These are phyloP conservation scores for Ustilago sp. DNA, from an alignment of 1,284 basidiomycete species.

Conservation along the genomic window DNA sequence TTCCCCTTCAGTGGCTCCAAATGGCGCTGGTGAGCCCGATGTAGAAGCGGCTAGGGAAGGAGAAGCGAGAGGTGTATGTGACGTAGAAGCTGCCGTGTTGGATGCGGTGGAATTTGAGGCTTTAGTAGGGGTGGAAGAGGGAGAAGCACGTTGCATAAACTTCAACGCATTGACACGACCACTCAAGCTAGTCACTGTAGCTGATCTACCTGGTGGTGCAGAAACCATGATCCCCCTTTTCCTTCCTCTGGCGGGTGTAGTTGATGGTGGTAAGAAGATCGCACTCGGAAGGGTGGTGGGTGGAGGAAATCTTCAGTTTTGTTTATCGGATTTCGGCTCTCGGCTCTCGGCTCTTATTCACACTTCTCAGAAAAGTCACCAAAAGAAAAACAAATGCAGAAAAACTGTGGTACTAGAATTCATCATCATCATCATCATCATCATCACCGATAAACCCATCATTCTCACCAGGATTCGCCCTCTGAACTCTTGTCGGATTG, in stretches of 20 bases:
- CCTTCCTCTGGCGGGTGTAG: not conserved
- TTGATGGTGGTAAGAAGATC: conserved; percentile 5
- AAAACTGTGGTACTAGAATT: conserved; percentile 11
- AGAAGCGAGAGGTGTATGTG: conserved; percentile 5
- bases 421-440: conserved; percentile 1
- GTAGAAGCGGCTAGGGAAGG: conserved; percentile 1
- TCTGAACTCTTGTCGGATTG: conserved; percentile 35
- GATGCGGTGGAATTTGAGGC: not conserved
- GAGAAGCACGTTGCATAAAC: conserved; percentile 51
- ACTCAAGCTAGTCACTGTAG: conserved; percentile 46
- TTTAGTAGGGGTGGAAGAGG: conserved; percentile 9
- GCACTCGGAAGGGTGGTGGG: not conserved
- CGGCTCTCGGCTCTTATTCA: not conserved
- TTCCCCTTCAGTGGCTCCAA: not conserved
- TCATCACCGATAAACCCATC: conserved; percentile 37
- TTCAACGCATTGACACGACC: conserved; percentile 52
- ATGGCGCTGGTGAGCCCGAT: conserved; percentile 12
- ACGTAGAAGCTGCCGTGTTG: conserved; percentile 3
- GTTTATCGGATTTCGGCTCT: not conserved
- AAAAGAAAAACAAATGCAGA: not conserved
- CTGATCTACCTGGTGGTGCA: conserved; percentile 41
- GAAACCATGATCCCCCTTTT: conserved; percentile 18
- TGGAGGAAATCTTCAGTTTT: not conserved
- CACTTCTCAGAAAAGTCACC: too few species aligned
- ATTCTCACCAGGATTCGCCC: conserved; percentile 39